Conservation (phyloP, 1,284 basidiomycete species). For the Cutaneotrichosporon cutaneum region DNA sequence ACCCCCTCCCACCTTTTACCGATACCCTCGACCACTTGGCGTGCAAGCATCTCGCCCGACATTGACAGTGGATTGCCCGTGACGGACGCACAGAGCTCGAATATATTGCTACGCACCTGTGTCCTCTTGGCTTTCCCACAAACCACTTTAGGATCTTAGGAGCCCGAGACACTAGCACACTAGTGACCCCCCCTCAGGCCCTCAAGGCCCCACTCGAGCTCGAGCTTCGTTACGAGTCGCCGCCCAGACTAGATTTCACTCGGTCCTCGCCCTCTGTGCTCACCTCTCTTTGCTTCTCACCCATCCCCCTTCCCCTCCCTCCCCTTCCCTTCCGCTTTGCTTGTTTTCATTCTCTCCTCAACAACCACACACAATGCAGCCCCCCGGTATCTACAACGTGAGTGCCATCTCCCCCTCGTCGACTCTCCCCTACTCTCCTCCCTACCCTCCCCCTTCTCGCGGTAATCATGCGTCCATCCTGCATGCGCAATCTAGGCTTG, state of each 20-base stretch:
- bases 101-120: neutral
- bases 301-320: too few species aligned
- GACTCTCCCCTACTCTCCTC: neutral
- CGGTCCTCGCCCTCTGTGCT: conserved; percentile 5
- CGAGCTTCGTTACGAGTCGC: neutral
- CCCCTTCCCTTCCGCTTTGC: too few species aligned
- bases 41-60: neutral
- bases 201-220: neutral
- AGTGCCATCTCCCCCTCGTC: conserved; percentile 15
- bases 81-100: conserved; percentile 3
- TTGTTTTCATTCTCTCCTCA: neutral
- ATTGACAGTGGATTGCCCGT: neutral
- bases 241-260: neutral
- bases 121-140: neutral
- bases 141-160: neutral
- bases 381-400: conserved; percentile 47
- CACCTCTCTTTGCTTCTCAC: neutral
- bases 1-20: neutral
- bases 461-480: neutral
- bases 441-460: neutral
- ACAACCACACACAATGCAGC: conserved; percentile 34
- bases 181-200: too few species aligned
- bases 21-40: neutral
- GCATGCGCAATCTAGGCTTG: neutral
- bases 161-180: neutral